phyloP scores from a whole-genome alignment of 192 early-diverging fungal species.

The Allomyces macrogynus region DNA sequence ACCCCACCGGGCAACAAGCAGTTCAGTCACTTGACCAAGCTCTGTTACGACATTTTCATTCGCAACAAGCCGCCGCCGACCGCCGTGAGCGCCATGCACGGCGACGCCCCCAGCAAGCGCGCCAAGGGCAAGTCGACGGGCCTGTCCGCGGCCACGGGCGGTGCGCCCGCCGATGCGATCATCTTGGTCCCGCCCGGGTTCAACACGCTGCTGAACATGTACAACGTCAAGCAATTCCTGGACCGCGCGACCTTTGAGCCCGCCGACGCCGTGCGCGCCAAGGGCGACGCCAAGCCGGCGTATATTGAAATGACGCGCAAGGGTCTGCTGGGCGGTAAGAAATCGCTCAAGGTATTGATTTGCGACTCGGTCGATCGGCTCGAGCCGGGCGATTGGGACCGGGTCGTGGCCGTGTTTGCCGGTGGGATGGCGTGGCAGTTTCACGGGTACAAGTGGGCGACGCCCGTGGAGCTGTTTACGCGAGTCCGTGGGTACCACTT shows the following conservation, averaged over 20 bases:
- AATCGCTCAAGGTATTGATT: neutral
- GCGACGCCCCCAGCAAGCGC: neutral
- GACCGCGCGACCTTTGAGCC: neutral
- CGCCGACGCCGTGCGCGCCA: neutral
- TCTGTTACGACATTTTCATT: neutral
- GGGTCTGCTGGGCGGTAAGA: neutral
- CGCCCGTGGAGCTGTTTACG: slow-evolving; percentile 27
- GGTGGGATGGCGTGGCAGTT: slow-evolving; percentile 38
- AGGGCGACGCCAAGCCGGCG: neutral
- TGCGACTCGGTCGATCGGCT: neutral
- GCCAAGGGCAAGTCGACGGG: neutral
- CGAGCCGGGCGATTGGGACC: slow-evolving; percentile 11
- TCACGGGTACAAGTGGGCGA: slow-evolving; percentile 22
- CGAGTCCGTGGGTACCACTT: slow-evolving; percentile 27
- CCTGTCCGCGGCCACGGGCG: neutral
- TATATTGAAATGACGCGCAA: neutral
- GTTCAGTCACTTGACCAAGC: neutral
- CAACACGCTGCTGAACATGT: neutral
- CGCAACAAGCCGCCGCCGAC: neutral
- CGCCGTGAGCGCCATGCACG: neutral
- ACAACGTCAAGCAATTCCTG: neutral
- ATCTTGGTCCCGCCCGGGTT: neutral
- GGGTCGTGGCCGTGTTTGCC: slow-evolving; percentile 33
- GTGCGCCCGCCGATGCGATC: neutral
- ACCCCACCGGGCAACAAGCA: neutral